These are phyloP conservation scores for Fusarium sp. DNA, from an alignment of 2,329 filamentous ascomycete genomes.

Conservation along the genomic window DNA sequence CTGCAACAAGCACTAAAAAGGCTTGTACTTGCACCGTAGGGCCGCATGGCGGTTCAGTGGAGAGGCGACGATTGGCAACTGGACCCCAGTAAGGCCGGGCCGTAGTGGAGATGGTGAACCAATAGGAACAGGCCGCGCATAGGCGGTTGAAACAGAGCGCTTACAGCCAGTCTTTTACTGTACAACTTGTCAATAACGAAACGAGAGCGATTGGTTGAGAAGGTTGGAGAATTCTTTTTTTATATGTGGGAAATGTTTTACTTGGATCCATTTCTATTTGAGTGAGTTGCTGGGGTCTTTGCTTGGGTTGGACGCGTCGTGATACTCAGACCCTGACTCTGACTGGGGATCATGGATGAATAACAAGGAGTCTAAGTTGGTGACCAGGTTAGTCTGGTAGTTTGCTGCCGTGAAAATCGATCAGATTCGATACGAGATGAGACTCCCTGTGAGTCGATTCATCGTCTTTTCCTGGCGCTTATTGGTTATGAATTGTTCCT, in stretches of 20 bases:
- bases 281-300: conserved; percentile 10
- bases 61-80: conserved; percentile 36
- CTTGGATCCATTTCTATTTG: background rate
- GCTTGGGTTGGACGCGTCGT: conserved; percentile 39
- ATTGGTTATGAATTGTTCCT: conserved; percentile 18
- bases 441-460: conserved; percentile 24
- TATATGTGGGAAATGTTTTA: conserved; percentile 14
- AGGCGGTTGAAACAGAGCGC: conserved; percentile 41
- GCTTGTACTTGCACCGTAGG: conserved; percentile 6
- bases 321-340: conserved; percentile 35
- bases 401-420: conserved; percentile 6
- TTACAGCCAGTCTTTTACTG: conserved; percentile 32
- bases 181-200: conserved; percentile 8
- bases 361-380: conserved; percentile 1
- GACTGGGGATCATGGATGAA: conserved; percentile 24
- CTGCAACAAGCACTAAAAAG: conserved; percentile 17
- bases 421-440: conserved; percentile 35
- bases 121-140: conserved; percentile 40
- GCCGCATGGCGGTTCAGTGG: conserved; percentile 40
- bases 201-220: conserved; percentile 28
- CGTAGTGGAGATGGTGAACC: conserved; percentile 26
- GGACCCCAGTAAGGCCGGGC: conserved; percentile 19
- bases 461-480: conserved; percentile 21
- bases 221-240: conserved; percentile 8
- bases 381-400: background rate